Conservation (phyloP, 2,329 filamentous ascomycete species). For the Berkeleyomyces rouxiae region DNA sequence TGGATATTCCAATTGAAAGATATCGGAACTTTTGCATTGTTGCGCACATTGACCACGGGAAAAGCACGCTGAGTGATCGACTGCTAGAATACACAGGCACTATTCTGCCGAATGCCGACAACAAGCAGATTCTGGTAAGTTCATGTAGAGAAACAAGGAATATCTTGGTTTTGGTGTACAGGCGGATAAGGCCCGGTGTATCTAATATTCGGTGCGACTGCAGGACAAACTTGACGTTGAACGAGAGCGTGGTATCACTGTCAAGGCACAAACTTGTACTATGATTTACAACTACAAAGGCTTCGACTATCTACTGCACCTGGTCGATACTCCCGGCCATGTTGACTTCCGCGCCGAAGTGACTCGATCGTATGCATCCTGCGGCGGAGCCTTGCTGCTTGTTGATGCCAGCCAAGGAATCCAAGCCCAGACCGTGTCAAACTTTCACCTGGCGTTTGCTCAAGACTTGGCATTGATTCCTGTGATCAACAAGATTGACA, state of each 20-base stretch:
- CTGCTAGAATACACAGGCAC: conserved; percentile 88
- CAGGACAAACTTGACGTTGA: conserved; percentile 90
- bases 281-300: conserved; percentile 82
- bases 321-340: conserved; percentile 93
- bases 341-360: conserved; percentile 97
- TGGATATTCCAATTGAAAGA: conserved; percentile 59
- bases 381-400: conserved; percentile 77
- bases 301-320: conserved; percentile 78
- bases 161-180: not conserved
- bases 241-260: conserved; percentile 87
- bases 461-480: conserved; percentile 77
- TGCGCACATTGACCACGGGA: conserved; percentile 96
- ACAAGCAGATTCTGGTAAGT: conserved; percentile 69
- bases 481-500: conserved; percentile 92
- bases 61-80: conserved; percentile 86
- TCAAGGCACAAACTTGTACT: conserved; percentile 95
- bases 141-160: not conserved
- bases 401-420: conserved; percentile 95
- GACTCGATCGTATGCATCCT: conserved; percentile 86
- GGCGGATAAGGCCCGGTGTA: not conserved
- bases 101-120: conserved; percentile 60
- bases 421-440: conserved; percentile 94
- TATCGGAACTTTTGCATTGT: conserved; percentile 97
- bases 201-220: not conserved
- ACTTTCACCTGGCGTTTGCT: conserved; percentile 94